phyloP scores from a whole-genome alignment of 2,329 filamentous ascomycete genomes.

The Colletotrichum sp. region DNA sequence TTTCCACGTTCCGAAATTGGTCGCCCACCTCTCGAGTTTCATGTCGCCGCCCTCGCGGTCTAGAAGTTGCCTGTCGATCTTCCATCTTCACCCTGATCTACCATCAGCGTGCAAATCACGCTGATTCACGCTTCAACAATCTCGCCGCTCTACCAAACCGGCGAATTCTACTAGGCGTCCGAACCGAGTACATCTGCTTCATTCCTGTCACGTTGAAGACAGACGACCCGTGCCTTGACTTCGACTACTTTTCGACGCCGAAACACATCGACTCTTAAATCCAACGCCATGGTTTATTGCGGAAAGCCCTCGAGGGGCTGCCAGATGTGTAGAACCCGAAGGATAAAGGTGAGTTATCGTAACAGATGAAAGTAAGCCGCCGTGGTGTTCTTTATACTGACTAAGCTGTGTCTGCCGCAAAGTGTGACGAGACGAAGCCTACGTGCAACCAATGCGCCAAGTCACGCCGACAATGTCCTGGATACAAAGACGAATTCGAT shows the following conservation, averaged over 20 bases:
- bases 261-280: conserved; percentile 1
- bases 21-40: background rate
- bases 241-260: background rate
- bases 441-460: conserved; percentile 70
- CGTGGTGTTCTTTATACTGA: conserved; percentile 18
- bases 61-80: background rate
- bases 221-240: background rate
- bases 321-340: conserved; percentile 74
- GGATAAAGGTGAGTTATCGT: conserved; percentile 69
- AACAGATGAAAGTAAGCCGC: background rate
- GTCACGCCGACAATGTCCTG: conserved; percentile 67
- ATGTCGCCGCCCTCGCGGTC: background rate
- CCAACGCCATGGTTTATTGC: conserved; percentile 63
- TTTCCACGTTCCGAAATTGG: background rate
- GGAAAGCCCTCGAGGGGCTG: conserved; percentile 73
- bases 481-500: conserved; percentile 75
- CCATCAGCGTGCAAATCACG: background rate
- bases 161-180: background rate
- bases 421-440: conserved; percentile 73
- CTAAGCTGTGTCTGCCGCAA: background rate
- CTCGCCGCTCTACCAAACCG: background rate
- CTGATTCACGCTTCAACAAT: background rate
- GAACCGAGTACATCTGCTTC: background rate
- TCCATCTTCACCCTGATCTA: background rate
- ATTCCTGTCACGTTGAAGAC: background rate